These are phyloP conservation scores for Agrocybe pediades DNA, from an alignment of 768 basidiomycete genomes.

Conservation along the genomic window DNA sequence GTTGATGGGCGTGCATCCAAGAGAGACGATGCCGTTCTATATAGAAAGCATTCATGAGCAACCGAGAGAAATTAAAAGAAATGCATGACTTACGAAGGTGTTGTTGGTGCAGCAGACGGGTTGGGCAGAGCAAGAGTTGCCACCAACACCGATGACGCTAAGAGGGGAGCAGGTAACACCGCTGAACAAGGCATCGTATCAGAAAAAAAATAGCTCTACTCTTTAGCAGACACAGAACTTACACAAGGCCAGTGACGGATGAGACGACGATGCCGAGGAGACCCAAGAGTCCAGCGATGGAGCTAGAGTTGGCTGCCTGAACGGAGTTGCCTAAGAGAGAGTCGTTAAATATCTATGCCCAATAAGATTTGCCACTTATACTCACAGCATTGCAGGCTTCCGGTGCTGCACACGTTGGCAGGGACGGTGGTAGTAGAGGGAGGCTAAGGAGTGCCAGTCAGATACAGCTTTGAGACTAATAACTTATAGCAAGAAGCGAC, in stretches of 20 bases:
- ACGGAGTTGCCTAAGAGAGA: constrained; percentile 1
- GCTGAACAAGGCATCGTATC: constrained; percentile 7
- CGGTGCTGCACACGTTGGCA: constrained; percentile 32
- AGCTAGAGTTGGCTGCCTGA: constrained; percentile 16
- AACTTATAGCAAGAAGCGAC: background rate
- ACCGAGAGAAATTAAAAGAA: background rate
- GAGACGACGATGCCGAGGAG: constrained; percentile 32
- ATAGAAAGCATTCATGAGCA: background rate
- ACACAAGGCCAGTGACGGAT: constrained; percentile 24
- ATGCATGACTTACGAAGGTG: constrained; percentile 30
- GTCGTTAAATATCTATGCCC: background rate
- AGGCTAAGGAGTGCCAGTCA: constrained; percentile 6
- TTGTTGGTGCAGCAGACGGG: constrained; percentile 40
- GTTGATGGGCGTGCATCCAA: constrained; percentile 40
- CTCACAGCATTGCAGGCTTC: constrained; percentile 28
- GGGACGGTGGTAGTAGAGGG: constrained; percentile 21
- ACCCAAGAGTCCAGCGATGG: constrained; percentile 23
- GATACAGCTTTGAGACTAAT: background rate
- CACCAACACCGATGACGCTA: constrained; percentile 22
- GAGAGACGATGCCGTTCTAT: constrained; percentile 35
- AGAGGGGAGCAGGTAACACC: constrained; percentile 36
- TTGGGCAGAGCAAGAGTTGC: constrained; percentile 30
- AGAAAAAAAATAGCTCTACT: no score
- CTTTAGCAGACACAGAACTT: background rate
- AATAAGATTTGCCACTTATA: background rate